Evolutionary conservation across 805 yeast genomes (phyloP).

Genomic region (Groenewaldozyma tartarivorans): DNA sequence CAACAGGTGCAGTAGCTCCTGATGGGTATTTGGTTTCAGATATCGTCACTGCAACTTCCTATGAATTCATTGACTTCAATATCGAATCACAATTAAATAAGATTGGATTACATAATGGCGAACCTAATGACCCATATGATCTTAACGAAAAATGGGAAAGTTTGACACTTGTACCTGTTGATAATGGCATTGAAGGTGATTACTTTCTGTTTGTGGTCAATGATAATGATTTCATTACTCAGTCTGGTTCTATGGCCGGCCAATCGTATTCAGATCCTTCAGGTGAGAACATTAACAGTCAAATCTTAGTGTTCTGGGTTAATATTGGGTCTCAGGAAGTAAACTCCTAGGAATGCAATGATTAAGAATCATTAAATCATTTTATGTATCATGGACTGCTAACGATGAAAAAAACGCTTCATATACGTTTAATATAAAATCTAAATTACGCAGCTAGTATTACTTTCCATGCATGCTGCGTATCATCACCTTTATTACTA

Average conservation of each 20-base stretch:
- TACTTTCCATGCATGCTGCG: too few species aligned
- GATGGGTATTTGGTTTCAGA: conserved; percentile 11
- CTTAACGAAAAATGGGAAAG: conserved; percentile 15
- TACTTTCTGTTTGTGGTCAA: conserved; percentile 12
- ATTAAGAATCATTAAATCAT: too few species aligned
- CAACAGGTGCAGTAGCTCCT: conserved; percentile 10
- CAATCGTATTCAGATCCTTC: conserved; percentile 8
- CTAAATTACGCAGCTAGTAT: too few species aligned
- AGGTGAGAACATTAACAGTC: conserved; percentile 12
- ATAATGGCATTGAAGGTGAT: conserved; percentile 7
- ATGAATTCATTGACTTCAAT: conserved; percentile 10
- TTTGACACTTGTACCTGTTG: conserved; percentile 11
- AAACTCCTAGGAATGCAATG: too few species aligned
- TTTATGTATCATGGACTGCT: too few species aligned
- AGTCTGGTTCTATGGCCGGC: conserved; percentile 11
- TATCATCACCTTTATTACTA: too few species aligned
- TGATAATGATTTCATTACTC: conserved; percentile 15
- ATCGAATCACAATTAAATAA: conserved; percentile 6
- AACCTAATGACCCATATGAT: conserved; percentile 9
- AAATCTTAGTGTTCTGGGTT: conserved; percentile 14
- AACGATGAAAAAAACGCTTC: too few species aligned
- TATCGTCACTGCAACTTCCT: conserved; percentile 6
- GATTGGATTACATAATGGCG: conserved; percentile 13
- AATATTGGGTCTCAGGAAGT: too few species aligned
- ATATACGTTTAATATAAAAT: too few species aligned